These are phyloP conservation scores for Nitzschia inconspicua DNA, from an alignment of 108 stramenopile species.

Conservation along the genomic window DNA sequence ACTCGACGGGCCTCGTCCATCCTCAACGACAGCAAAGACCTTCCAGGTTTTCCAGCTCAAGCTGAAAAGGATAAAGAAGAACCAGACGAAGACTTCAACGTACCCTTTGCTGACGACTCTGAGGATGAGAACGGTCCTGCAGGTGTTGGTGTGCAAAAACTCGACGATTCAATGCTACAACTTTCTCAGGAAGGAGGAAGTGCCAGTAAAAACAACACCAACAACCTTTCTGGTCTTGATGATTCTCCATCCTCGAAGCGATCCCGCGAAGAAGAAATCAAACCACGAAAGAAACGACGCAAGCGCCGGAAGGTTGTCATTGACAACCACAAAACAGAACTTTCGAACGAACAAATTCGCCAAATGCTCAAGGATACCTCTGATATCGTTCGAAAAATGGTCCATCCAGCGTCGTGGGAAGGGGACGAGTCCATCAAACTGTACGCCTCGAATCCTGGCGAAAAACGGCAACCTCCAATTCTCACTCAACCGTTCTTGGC, in stretches of 20 bases:
- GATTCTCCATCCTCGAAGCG: constrained; percentile 5
- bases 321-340: constrained; percentile 81
- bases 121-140: constrained; percentile 14
- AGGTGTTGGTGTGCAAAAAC: constrained; percentile 24
- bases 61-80: constrained; percentile 6
- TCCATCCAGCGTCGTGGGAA: constrained; percentile 56
- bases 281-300: constrained; percentile 49
- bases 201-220: background rate
- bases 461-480: background rate
- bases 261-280: constrained; percentile 8
- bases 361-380: constrained; percentile 68
- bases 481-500: constrained; percentile 74
- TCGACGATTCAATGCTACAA: constrained; percentile 43
- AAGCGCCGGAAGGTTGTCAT: constrained; percentile 82
- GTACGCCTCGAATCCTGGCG: background rate
- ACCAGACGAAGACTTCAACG: constrained; percentile 33
- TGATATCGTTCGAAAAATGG: constrained; percentile 55
- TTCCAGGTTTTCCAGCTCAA: background rate
- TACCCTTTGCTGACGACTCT: constrained; percentile 43
- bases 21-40: constrained; percentile 1
- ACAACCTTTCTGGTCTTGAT: background rate
- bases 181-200: constrained; percentile 1
- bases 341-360: constrained; percentile 71
- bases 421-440: constrained; percentile 28
- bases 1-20: constrained; percentile 21